Evolutionary conservation across 2,329 filamentous ascomycete species (phyloP).

Genomic region (Colletotrichum chrysophilum): DNA sequence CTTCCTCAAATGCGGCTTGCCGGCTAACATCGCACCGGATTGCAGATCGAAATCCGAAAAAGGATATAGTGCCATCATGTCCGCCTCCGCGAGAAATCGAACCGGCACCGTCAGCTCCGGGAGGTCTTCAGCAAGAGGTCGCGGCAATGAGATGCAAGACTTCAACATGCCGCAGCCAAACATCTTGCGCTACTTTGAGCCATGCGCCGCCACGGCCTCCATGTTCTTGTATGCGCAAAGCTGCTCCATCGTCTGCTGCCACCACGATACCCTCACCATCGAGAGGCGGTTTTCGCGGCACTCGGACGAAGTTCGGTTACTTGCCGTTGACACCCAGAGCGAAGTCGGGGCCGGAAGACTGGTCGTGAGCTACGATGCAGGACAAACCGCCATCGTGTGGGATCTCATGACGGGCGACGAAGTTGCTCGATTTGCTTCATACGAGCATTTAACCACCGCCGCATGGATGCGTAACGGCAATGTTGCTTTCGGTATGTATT

Average conservation of each 20-base stretch:
- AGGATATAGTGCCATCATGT: slow-evolving; percentile 58
- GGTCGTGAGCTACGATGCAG: slow-evolving; percentile 91
- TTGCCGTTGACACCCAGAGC: slow-evolving; percentile 90
- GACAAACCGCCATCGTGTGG: slow-evolving; percentile 95
- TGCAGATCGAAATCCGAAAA: slow-evolving; percentile 27
- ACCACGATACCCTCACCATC: slow-evolving; percentile 90
- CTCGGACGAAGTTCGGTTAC: slow-evolving; percentile 79
- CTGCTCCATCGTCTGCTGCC: slow-evolving; percentile 81
- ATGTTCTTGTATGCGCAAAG: slow-evolving; percentile 91
- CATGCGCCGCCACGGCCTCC: slow-evolving; percentile 88
- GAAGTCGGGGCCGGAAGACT: slow-evolving; percentile 83
- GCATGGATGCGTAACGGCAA: slow-evolving; percentile 98
- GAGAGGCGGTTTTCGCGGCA: slow-evolving; percentile 87
- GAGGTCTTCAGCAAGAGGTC: slow-evolving; percentile 54
- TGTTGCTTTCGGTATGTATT: slow-evolving; percentile 84
- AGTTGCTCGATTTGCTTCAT: slow-evolving; percentile 89
- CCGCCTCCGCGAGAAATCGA: slow-evolving; percentile 62
- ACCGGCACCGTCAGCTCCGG: slow-evolving; percentile 64
- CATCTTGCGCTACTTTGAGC: slow-evolving; percentile 71
- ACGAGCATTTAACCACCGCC: slow-evolving; percentile 83
- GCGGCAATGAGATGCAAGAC: slow-evolving; percentile 52
- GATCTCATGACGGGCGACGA: slow-evolving; percentile 92
- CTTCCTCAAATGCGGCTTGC: slow-evolving; percentile 24
- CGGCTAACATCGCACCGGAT: slow-evolving; percentile 28
- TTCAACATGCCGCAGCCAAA: slow-evolving; percentile 57